phyloP scores from a whole-genome alignment of 2,329 filamentous ascomycete species.

The Ceratocystis harringtonii region DNA sequence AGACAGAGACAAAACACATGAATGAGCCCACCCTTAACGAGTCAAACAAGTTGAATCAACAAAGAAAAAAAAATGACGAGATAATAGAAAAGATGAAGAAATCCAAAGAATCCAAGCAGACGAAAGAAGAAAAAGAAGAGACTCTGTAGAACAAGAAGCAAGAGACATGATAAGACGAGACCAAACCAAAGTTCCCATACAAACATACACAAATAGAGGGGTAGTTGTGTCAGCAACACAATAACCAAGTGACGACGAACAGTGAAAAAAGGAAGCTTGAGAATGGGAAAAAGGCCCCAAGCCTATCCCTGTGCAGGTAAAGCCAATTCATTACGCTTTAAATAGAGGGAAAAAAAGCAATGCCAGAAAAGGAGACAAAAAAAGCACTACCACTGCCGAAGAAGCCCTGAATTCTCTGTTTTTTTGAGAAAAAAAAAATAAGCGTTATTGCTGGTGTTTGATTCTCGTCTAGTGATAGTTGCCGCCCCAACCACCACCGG shows the following conservation, averaged over 20 bases:
- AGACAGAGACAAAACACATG: neutral
- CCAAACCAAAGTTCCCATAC: no score
- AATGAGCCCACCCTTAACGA: neutral
- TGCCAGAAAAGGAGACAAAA: neutral
- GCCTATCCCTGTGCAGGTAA: no score
- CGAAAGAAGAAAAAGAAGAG: neutral
- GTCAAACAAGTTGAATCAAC: neutral
- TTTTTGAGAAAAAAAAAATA: neutral
- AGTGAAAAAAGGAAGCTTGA: neutral
- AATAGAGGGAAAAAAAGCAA: neutral
- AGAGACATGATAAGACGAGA: no score
- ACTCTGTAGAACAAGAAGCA: neutral
- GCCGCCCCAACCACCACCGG: constrained; percentile 41
- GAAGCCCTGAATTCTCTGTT: neutral
- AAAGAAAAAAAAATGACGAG: neutral
- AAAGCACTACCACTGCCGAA: neutral
- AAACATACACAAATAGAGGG: neutral
- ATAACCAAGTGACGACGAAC: neutral
- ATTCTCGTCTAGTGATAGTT: constrained; percentile 36
- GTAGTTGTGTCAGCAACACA: neutral
- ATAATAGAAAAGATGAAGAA: neutral
- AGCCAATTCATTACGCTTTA: no score
- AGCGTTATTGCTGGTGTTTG: neutral
- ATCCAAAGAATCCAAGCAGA: neutral
- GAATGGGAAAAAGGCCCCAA: no score